Percentiles rank a stretch among this genome's conserved stretches.
Evolutionary conservation across 2,329 filamentous ascomycete species (phyloP).

Genomic region (Cladosporium sp.): DNA sequence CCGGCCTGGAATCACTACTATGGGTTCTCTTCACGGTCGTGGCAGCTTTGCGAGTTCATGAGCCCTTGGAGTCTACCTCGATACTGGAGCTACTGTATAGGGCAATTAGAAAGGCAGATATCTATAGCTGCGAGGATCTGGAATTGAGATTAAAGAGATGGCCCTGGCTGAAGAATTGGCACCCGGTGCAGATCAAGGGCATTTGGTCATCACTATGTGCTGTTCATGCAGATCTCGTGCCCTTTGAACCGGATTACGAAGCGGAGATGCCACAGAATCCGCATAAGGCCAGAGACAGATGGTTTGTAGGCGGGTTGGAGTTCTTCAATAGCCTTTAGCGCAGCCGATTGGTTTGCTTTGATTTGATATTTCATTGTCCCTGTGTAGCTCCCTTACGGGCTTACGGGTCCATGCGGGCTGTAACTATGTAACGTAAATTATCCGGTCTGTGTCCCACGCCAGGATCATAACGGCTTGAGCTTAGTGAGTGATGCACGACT

Average conservation of each 20-base stretch:
- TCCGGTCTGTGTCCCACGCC: too few species aligned
- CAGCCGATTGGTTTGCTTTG: too few species aligned
- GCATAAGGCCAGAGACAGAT: neutral
- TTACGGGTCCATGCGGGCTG: too few species aligned
- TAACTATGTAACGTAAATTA: too few species aligned
- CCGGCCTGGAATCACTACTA: slow-evolving; percentile 1
- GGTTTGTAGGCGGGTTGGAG: slow-evolving; percentile 14
- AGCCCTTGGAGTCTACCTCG: neutral
- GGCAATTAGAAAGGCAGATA: slow-evolving; percentile 4
- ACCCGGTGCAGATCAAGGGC: slow-evolving; percentile 3
- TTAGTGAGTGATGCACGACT: too few species aligned
- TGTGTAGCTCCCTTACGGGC: too few species aligned
- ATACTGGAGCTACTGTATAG: slow-evolving; percentile 1
- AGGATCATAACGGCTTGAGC: too few species aligned
- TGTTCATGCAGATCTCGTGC: slow-evolving; percentile 5
- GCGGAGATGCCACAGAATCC: neutral
- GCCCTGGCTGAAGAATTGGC: slow-evolving; percentile 15
- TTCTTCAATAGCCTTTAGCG: slow-evolving; percentile 16
- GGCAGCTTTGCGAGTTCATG: slow-evolving; percentile 1
- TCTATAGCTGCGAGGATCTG: slow-evolving; percentile 4
- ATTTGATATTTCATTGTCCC: too few species aligned
- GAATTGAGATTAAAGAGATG: neutral
- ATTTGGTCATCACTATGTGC: slow-evolving; percentile 7
- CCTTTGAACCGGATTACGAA: neutral
- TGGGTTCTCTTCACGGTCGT: slow-evolving; percentile 13